phyloP scores from a whole-genome alignment of 176 grass and related monocot genomes.

The Triticum urartu region DNA sequence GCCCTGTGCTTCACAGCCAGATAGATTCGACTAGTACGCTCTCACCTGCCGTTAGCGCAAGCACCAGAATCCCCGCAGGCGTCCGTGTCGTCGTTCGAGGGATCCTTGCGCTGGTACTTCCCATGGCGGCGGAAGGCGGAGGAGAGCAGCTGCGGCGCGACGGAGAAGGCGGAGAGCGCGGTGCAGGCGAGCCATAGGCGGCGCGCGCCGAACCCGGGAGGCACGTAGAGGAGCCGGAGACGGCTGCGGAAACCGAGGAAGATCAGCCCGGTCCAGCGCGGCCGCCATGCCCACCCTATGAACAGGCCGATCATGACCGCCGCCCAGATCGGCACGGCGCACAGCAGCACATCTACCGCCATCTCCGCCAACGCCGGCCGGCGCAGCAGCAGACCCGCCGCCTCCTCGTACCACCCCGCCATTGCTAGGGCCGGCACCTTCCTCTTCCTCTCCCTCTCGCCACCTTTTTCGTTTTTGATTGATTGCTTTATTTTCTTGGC shows the following conservation, averaged over 20 bases:
- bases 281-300: slow-evolving; percentile 92
- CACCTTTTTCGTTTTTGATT: background rate
- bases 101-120: slow-evolving; percentile 29
- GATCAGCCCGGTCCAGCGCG: slow-evolving; percentile 88
- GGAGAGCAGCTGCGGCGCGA: slow-evolving; percentile 61
- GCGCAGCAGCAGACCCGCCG: slow-evolving; percentile 65
- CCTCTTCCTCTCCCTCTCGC: background rate
- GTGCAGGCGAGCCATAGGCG: slow-evolving; percentile 98
- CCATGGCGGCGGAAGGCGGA: slow-evolving; percentile 36
- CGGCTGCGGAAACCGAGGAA: slow-evolving; percentile 80
- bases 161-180: slow-evolving; percentile 88
- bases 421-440: slow-evolving; percentile 38
- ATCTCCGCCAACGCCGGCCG: slow-evolving; percentile 75
- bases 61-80: background rate
- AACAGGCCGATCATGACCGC: slow-evolving; percentile 93
- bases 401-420: slow-evolving; percentile 69
- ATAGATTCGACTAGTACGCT: background rate
- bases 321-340: slow-evolving; percentile 97
- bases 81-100: background rate
- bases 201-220: slow-evolving; percentile 72
- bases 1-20: background rate
- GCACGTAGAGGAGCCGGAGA: slow-evolving; percentile 66
- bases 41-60: slow-evolving; percentile 37
- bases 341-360: slow-evolving; percentile 82
- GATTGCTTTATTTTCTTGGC: background rate